phyloP scores from a whole-genome alignment of 495 filamentous ascomycete genomes.

The Saxispiralis lemnorum region DNA sequence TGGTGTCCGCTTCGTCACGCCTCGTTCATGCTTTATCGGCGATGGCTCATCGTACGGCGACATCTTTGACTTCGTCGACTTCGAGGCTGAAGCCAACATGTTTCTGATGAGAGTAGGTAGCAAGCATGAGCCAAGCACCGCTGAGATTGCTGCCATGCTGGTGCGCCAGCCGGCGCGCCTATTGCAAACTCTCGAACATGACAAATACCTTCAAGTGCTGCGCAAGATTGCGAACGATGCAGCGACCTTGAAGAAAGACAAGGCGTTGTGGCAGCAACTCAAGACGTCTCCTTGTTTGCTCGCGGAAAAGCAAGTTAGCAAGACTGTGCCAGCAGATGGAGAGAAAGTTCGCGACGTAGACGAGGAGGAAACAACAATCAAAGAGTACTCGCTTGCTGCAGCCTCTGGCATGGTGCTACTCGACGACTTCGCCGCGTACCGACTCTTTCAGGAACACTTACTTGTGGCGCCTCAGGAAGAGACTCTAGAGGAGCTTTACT shows the following conservation, averaged over 20 bases:
- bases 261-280: conserved; percentile 57
- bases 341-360: conserved; percentile 28
- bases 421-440: conserved; percentile 73
- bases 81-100: conserved; percentile 67
- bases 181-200: conserved; percentile 57
- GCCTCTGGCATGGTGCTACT: conserved; percentile 59
- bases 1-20: conserved; percentile 35
- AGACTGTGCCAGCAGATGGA: conserved; percentile 19
- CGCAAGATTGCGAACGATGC: conserved; percentile 57
- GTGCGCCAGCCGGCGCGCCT: conserved; percentile 63
- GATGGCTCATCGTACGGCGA: conserved; percentile 58
- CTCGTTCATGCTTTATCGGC: conserved; percentile 58
- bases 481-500: conserved; percentile 64
- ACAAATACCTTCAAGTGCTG: conserved; percentile 71
- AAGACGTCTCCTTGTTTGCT: conserved; percentile 58
- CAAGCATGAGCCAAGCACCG: conserved; percentile 71
- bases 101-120: conserved; percentile 78
- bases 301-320: conserved; percentile 53
- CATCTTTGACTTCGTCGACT: conserved; percentile 93
- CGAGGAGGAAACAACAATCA: conserved; percentile 57
- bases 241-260: conserved; percentile 54
- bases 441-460: conserved; percentile 63
- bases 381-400: conserved; percentile 54
- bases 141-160: conserved; percentile 63
- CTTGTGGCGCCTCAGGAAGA: conserved; percentile 81